These are phyloP conservation scores for Pelargonium nanum DNA, from an alignment of 345 rosid species.

Conservation along the genomic window DNA sequence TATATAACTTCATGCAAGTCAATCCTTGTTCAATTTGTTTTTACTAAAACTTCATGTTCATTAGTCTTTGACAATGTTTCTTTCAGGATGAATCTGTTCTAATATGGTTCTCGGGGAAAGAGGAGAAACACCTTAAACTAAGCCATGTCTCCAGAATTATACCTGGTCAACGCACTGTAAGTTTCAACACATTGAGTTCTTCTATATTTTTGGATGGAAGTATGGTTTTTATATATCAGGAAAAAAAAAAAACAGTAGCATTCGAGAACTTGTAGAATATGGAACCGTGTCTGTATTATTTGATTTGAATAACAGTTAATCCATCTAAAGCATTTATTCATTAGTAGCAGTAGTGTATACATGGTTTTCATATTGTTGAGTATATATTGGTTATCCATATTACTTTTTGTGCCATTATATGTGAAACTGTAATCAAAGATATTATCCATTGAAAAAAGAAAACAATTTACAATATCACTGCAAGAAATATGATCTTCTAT, in stretches of 20 bases:
- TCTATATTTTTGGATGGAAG: constrained; percentile 3
- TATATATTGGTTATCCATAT: too few species aligned
- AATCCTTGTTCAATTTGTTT: background rate
- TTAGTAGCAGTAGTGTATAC: background rate
- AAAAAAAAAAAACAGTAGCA: background rate
- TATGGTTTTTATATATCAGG: background rate
- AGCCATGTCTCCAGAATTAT: constrained; percentile 62
- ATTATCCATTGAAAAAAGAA: too few species aligned
- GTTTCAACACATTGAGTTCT: constrained; percentile 14
- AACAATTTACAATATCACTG: too few species aligned
- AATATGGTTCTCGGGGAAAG: constrained; percentile 72
- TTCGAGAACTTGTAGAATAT: background rate
- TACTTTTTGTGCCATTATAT: too few species aligned
- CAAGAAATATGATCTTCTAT: too few species aligned
- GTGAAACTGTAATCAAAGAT: too few species aligned
- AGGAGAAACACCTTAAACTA: constrained; percentile 59
- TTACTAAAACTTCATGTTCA: background rate
- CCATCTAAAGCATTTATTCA: background rate
- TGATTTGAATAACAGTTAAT: background rate
- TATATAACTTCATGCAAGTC: constrained; percentile 7
- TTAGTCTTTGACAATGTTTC: constrained; percentile 15
- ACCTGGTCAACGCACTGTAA: constrained; percentile 79
- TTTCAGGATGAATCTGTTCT: constrained; percentile 69
- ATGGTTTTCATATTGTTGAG: too few species aligned
- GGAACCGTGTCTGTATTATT: background rate